phyloP scores from a whole-genome alignment of 2,329 filamentous ascomycete genomes.

The Aspergillus luchuensis region DNA sequence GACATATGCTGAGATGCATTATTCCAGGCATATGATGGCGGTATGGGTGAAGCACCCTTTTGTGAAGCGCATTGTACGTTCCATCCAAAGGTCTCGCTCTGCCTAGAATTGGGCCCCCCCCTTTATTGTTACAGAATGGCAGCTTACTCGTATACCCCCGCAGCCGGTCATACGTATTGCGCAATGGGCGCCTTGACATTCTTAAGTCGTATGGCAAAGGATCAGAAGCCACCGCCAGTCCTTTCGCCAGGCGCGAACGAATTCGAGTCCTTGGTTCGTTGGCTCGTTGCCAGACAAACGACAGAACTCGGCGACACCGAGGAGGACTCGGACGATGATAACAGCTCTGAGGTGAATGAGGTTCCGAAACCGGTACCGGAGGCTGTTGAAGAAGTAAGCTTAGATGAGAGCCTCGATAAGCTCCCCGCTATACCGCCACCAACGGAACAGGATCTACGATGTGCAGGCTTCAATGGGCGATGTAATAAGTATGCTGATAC shows the following conservation, averaged over 20 bases:
- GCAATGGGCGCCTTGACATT: conserved; percentile 76
- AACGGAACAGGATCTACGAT: conserved; percentile 42
- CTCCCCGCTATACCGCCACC: conserved; percentile 30
- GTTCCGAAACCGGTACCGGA: background rate
- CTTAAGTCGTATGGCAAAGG: conserved; percentile 62
- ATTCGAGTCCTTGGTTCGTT: conserved; percentile 49
- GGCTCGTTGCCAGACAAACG: conserved; percentile 68
- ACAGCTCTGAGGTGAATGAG: conserved; percentile 25
- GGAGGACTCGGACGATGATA: conserved; percentile 48
- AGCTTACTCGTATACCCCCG: conserved; percentile 18
- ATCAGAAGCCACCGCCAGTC: conserved; percentile 23
- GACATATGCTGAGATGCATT: conserved; percentile 29
- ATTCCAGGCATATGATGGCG: conserved; percentile 75
- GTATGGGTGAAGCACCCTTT: conserved; percentile 74
- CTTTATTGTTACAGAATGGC: background rate
- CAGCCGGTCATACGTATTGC: conserved; percentile 89
- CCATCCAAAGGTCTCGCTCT: conserved; percentile 4
- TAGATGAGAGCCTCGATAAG: conserved; percentile 30
- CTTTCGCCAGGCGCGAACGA: conserved; percentile 31
- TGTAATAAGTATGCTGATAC: conserved; percentile 92
- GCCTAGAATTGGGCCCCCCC: no score
- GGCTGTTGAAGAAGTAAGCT: conserved; percentile 14
- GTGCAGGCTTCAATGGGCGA: conserved; percentile 83
- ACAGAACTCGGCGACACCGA: conserved; percentile 54
- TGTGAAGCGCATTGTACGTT: conserved; percentile 78